Base-by-base conservation (phyloP, 345 rosid species). In the Eutrema heterophyllum region DNA sequence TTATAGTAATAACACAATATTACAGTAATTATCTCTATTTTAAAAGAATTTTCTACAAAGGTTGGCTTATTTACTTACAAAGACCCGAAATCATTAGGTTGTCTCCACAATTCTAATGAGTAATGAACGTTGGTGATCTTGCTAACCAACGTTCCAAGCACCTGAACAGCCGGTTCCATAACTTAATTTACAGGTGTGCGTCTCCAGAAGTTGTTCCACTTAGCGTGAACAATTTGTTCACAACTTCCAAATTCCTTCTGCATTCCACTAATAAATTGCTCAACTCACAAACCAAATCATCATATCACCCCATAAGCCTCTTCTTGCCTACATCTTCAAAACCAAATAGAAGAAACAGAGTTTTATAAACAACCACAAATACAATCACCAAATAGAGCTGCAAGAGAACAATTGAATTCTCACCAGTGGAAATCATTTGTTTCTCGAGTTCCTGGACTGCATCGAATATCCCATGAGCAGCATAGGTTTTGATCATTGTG, bases 401-500 rank as follows among this genome's bases (percentile, higher is more conserved):
- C 11, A 55, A 27, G 41, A 39, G 9, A 36, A 73, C 74, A 85
- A 83, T 81, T 77, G 79, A 75, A 68, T 38, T 76, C 38, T 80
- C 76, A 73, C 79, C 64, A 50, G 50, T 56, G 35, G 74, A 48
- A 53, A 78, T 65, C 78, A 87, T 81, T 75, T 71, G 83, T 13
- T 68, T 82, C 77, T 86, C 86, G 72, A 93, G 79, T 64, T 76
- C 78, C 72, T 78, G 68, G 60, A 86, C 96, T 62, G 79, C 84
- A 68, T 88, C 90, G 32, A 49, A 61, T 86, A 93, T 83, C 68
- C 93, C 93, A 43, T 84, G 86, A 14, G 86, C 80, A 16, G 73
- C 80, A 81, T 88, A 89, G 30, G 86, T 86, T 77, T 83, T 89
- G 67, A 87, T 81, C 96, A 90, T 83, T 10, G 85, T 85, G n/a